Percentiles rank a stretch among this genome's conserved stretches.
Evolutionary conservation across 179 eudicot genomes (phyloP).

Genomic region (Amaranthus tricolor): DNA sequence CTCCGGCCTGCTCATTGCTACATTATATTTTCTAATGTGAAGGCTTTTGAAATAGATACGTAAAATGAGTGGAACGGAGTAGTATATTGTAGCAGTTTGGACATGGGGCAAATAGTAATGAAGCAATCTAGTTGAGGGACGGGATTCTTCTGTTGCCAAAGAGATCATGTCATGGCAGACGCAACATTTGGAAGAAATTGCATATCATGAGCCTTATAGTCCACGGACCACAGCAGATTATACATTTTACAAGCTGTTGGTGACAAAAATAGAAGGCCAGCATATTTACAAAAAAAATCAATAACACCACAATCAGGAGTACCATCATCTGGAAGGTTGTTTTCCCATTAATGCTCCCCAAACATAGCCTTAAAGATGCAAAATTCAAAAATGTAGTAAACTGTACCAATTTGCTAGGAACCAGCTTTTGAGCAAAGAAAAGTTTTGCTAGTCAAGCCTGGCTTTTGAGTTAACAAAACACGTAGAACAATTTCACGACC

Average conservation of each 20-base stretch:
- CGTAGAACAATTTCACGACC: constrained; percentile 14
- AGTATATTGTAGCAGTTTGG: too few relatives aligned
- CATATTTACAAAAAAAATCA: constrained; percentile 2
- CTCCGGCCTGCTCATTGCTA: too few relatives aligned
- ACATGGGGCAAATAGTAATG: too few relatives aligned
- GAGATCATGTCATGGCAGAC: background rate
- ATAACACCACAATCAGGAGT: background rate
- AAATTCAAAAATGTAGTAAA: background rate
- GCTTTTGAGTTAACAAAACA: background rate
- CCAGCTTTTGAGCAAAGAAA: too few relatives aligned
- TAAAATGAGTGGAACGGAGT: too few relatives aligned
- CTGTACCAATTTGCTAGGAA: background rate
- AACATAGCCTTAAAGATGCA: background rate
- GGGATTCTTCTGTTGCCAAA: background rate
- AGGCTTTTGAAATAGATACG: too few relatives aligned
- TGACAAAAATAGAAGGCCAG: background rate
- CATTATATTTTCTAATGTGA: too few relatives aligned
- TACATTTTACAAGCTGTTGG: background rate
- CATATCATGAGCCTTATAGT: too few relatives aligned
- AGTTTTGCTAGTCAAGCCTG: background rate
- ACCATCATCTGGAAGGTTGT: background rate
- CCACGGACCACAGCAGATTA: too few relatives aligned
- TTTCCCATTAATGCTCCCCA: background rate
- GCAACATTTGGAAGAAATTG: too few relatives aligned
- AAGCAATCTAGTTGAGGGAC: background rate